Percentiles rank a stretch among this genome's conserved stretches.
Conservation (phyloP, 139 green algal species). For the Chlamydomonas eustigma region DNA sequence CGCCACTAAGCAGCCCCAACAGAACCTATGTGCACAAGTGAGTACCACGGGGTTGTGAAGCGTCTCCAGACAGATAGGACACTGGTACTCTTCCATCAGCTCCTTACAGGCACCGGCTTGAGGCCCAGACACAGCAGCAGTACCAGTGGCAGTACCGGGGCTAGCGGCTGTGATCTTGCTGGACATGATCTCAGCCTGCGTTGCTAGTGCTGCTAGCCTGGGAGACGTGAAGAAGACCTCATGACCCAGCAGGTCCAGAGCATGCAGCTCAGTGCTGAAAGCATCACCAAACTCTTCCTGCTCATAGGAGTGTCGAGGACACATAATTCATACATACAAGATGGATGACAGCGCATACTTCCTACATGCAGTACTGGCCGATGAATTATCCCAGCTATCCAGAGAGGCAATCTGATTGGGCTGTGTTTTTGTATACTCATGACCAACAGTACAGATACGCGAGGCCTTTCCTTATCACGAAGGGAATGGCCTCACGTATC, state of each 20-base stretch:
- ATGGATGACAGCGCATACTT: no score
- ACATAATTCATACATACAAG: no score
- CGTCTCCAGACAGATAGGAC: slow-evolving; percentile 73
- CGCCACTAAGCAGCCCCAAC: slow-evolving; percentile 76
- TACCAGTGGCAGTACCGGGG: neutral
- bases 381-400: no score
- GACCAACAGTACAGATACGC: no score
- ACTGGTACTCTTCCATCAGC: slow-evolving; percentile 56
- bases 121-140: neutral
- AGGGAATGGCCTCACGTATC: no score
- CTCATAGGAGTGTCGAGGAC: neutral
- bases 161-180: neutral
- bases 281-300: slow-evolving; percentile 23
- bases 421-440: no score
- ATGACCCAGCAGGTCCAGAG: slow-evolving; percentile 55
- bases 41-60: slow-evolving; percentile 78
- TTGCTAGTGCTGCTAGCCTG: slow-evolving; percentile 62
- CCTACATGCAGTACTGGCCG: no score
- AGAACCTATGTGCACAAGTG: slow-evolving; percentile 80
- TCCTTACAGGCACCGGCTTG: neutral
- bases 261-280: slow-evolving; percentile 37
- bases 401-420: no score
- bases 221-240: slow-evolving; percentile 77
- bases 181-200: slow-evolving; percentile 57
- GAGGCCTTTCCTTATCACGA: no score